Conservation (phyloP, 1,284 basidiomycete genomes). For the Apiotrichum akiyoshidainum region DNA sequence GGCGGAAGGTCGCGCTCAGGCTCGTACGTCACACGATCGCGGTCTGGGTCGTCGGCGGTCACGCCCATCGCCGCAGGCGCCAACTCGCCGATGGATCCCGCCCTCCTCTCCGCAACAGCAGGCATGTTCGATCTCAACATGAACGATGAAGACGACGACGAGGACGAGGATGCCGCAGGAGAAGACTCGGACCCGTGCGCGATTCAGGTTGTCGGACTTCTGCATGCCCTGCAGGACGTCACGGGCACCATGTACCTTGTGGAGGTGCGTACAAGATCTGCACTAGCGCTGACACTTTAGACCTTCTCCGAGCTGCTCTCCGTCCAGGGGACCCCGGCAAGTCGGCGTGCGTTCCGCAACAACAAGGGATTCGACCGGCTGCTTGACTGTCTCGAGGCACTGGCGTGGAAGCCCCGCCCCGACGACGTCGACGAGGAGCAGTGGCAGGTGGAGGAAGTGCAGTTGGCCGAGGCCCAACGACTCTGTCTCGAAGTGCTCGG, state of each 20-base stretch:
- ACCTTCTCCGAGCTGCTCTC: constrained; percentile 40
- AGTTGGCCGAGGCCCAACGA: constrained; percentile 41
- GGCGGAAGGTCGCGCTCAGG: neutral
- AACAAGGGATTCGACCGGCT: constrained; percentile 28
- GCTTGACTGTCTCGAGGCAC: constrained; percentile 21
- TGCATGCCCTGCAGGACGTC: constrained; percentile 27
- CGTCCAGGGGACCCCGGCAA: constrained; percentile 19
- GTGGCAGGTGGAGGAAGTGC: constrained; percentile 42
- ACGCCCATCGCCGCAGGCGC: neutral
- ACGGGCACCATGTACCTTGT: constrained; percentile 34
- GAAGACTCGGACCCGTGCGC: constrained; percentile 36
- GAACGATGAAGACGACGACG: constrained; percentile 16
- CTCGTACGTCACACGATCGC: neutral
- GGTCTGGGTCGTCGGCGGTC: constrained; percentile 1
- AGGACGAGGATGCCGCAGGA: constrained; percentile 12
- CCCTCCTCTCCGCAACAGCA: constrained; percentile 1
- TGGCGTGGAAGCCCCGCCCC: constrained; percentile 24
- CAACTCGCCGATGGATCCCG: neutral
- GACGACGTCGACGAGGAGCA: constrained; percentile 26
- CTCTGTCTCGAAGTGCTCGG: constrained; percentile 38
- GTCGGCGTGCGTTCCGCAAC: constrained; percentile 28
- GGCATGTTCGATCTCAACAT: neutral
- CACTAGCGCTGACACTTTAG: constrained; percentile 20
- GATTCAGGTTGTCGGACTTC: constrained; percentile 28
- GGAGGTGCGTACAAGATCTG: constrained; percentile 27